These are phyloP conservation scores for Fraxinus latifolia DNA, from an alignment of 305 asterid species.

Conservation along the genomic window DNA sequence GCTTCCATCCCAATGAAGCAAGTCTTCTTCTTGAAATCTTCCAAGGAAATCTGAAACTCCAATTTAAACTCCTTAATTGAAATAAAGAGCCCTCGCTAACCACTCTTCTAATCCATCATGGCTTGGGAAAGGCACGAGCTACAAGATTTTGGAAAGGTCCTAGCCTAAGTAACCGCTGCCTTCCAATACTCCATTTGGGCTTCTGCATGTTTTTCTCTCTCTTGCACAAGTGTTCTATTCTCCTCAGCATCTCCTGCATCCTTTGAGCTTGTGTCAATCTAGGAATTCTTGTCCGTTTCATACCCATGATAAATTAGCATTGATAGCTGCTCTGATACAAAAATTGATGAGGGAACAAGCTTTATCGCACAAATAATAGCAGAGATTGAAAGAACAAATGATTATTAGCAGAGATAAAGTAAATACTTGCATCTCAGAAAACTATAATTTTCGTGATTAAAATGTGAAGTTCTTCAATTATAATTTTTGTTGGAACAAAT, in stretches of 20 bases:
- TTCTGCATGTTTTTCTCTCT: background rate
- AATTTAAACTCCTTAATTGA: background rate
- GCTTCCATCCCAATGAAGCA: background rate
- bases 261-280: background rate
- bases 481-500: background rate
- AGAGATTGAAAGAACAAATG: background rate
- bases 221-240: background rate
- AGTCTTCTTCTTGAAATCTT: background rate
- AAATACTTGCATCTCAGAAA: background rate
- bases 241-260: background rate
- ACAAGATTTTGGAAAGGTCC: background rate
- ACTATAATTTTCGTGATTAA: background rate
- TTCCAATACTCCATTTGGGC: background rate
- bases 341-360: background rate
- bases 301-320: background rate
- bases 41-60: background rate
- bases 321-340: background rate
- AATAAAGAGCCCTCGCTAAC: background rate
- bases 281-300: background rate
- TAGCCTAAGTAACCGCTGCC: background rate
- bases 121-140: background rate
- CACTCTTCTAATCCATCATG: background rate
- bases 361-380: background rate
- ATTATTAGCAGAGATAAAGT: background rate
- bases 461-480: background rate